Base-by-base conservation (phyloP, 805 yeast species). In the Cyberlindnera sargentensis region DNA sequence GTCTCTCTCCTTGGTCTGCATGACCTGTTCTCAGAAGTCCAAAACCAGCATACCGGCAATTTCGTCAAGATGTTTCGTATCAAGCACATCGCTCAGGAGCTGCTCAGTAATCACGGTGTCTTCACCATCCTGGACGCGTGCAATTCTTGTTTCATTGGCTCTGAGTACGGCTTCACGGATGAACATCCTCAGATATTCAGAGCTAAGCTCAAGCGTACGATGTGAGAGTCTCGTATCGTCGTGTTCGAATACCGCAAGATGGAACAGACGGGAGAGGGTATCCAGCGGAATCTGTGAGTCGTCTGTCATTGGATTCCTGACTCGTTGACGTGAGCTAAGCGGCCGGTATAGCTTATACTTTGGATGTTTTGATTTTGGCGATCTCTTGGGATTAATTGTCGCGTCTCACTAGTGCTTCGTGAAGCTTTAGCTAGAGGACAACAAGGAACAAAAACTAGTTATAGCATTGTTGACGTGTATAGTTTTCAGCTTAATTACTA, bases 161-260 rank as follows among this genome's bases (percentile, higher is more conserved):
- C 86, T 54, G 6, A 72, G 53, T 3, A 79, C 67, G 0, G 84
- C 84, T 56, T 80, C 86, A 37, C 70, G 68, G 11, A 80, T 70
- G 52, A 80, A 80, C 55, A 79, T 63, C 34, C 71, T 61, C 20
- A 78, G 66, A 54, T 80, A 80, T 51, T 78, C 82, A 2, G 78
- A 58, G 3, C 77, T 68, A 11, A 76, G 57, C 36, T 71, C 71
- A 9, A 80, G 55, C 0, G 83, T 67, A 29, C 69, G 71, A 29
- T 67, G 61, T 1, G 80, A 66, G 36, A 78, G 72, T 23, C 72
- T 61, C 0, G 82, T 75, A 27, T 68, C 62, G 1, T 60, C 58
- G 36, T 70, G 63, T 40, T 68, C 66, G 55, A 78, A 78, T 3
- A 78, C 67, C 3, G 70, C 67, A 4, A 73, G 75, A 36, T 74